Conservation (phyloP, 2,329 filamentous ascomycete species). For the Knufia fluminis region DNA sequence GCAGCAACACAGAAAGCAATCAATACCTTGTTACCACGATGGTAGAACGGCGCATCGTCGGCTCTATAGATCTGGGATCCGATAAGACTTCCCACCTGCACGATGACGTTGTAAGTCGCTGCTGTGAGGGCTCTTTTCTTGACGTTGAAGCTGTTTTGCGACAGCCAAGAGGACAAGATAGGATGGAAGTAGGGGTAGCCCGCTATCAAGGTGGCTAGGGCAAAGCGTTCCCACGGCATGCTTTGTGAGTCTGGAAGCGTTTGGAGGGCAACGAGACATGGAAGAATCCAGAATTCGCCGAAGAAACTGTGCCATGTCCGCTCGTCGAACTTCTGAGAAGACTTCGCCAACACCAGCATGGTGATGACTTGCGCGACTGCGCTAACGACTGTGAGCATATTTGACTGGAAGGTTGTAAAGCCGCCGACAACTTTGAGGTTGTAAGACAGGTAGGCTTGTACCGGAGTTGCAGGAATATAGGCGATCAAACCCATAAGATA, state of each 20-base stretch:
- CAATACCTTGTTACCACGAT: slow-evolving; percentile 45
- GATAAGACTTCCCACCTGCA: slow-evolving; percentile 34
- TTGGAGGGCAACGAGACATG: slow-evolving; percentile 46
- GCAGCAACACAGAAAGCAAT: slow-evolving; percentile 42
- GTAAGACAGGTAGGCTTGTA: slow-evolving; percentile 49
- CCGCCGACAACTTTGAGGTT: slow-evolving; percentile 46
- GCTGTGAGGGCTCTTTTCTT: slow-evolving; percentile 54
- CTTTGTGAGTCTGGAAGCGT: slow-evolving; percentile 36
- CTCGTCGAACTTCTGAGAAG: slow-evolving; percentile 40
- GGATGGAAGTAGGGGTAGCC: slow-evolving; percentile 52
- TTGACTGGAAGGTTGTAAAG: slow-evolving; percentile 53
- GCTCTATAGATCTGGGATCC: slow-evolving; percentile 33
- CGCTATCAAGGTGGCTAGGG: slow-evolving; percentile 40
- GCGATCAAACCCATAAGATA: slow-evolving; percentile 46
- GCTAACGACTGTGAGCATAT: slow-evolving; percentile 51
- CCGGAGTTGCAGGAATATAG: slow-evolving; percentile 45
- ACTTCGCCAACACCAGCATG: slow-evolving; percentile 36
- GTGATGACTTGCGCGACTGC: slow-evolving; percentile 30
- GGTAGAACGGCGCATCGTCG: slow-evolving; percentile 45
- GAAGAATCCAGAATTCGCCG: slow-evolving; percentile 51
- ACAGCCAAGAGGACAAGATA: slow-evolving; percentile 52
- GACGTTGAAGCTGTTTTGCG: slow-evolving; percentile 54
- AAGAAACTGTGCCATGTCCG: slow-evolving; percentile 40
- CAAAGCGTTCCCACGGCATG: slow-evolving; percentile 43
- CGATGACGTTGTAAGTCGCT: slow-evolving; percentile 29